Evolutionary conservation across 2,329 filamentous ascomycete genomes (phyloP).

Genomic region (Atkinsonella hypoxylon): DNA sequence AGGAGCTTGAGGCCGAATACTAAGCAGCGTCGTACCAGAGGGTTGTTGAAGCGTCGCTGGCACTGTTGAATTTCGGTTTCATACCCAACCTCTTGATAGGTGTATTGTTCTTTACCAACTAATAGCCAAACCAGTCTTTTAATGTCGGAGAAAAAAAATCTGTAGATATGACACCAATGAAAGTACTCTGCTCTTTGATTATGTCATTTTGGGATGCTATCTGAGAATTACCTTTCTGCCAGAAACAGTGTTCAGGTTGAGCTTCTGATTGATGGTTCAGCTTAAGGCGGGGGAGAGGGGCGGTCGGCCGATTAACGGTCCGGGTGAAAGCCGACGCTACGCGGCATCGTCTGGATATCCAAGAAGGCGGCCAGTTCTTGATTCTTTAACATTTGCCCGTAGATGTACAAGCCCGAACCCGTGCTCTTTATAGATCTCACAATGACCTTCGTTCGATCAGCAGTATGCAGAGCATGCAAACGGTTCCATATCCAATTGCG

Average conservation of each 20-base stretch:
- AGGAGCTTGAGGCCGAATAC: conserved; percentile 86
- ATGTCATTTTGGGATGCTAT: too few relatives aligned
- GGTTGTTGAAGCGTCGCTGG: conserved; percentile 5
- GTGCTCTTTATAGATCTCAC: not conserved
- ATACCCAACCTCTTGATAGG: conserved; percentile 15
- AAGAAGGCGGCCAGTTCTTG: not conserved
- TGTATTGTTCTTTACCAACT: conserved; percentile 28
- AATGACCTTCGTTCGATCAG: conserved; percentile 26
- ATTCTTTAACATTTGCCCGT: not conserved
- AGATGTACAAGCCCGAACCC: not conserved
- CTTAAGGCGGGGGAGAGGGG: not conserved
- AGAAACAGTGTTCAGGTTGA: not conserved
- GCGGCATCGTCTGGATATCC: conserved; percentile 10
- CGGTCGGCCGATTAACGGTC: conserved; percentile 9
- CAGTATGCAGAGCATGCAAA: conserved; percentile 27
- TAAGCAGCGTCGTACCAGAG: conserved; percentile 31
- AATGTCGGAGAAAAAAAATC: conserved; percentile 20
- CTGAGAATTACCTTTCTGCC: not conserved
- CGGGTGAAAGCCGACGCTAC: conserved; percentile 18
- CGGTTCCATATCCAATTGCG: conserved; percentile 19
- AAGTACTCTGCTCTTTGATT: not conserved
- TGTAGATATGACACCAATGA: conserved; percentile 15
- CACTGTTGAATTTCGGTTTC: conserved; percentile 14
- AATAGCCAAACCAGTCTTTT: conserved; percentile 24
- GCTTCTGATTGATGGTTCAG: not conserved